These are phyloP conservation scores for Macrotyloma uniflorum DNA, from an alignment of 306 rosid species.

Conservation along the genomic window DNA sequence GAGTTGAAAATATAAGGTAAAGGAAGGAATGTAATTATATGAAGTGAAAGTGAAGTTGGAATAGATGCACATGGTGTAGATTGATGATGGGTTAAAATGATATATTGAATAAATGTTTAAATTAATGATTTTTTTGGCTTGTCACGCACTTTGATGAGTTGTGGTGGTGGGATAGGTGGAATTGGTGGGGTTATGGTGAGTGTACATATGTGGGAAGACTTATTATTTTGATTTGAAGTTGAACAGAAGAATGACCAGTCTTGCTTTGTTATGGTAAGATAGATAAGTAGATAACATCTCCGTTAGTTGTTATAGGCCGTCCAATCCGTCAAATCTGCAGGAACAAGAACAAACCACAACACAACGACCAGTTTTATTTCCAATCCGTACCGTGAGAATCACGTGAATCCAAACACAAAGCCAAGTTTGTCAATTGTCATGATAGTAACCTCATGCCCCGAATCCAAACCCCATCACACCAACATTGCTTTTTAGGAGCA, in stretches of 20 bases:
- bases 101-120: background rate
- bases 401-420: slow-evolving; percentile 65
- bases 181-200: slow-evolving; percentile 2
- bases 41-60: background rate
- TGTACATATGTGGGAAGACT: background rate
- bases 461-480: slow-evolving; percentile 44
- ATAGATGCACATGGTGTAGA: background rate
- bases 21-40: background rate
- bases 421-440: slow-evolving; percentile 49
- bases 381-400: slow-evolving; percentile 58
- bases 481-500: slow-evolving; percentile 40
- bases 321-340: slow-evolving; percentile 57
- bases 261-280: background rate
- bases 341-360: slow-evolving; percentile 24
- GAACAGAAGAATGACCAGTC: slow-evolving; percentile 38
- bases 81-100: background rate
- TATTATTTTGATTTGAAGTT: slow-evolving; percentile 13
- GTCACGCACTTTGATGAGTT: slow-evolving; percentile 11
- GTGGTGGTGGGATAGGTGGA: slow-evolving; percentile 5
- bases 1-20: background rate
- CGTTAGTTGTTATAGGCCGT: slow-evolving; percentile 51
- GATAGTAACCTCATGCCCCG: slow-evolving; percentile 53
- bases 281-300: background rate
- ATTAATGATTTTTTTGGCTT: background rate
- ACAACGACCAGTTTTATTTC: slow-evolving; percentile 49